Evolutionary conservation across 768 basidiomycete species (phyloP).

Genomic region (Imleria badia): DNA sequence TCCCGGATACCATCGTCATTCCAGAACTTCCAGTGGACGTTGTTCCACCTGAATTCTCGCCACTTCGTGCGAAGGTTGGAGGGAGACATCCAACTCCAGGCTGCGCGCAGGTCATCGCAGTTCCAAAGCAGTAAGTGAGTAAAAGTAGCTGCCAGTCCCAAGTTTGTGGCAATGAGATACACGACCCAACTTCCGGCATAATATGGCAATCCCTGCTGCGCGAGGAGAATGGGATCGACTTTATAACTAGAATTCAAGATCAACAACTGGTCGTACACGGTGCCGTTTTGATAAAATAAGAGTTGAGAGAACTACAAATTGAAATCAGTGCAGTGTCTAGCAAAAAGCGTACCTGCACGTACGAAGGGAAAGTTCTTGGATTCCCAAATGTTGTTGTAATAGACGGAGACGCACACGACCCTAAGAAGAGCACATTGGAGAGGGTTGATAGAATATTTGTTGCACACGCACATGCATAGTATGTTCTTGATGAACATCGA

Average conservation of each 20-base stretch:
- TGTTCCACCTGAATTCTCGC: conserved; percentile 20
- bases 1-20: conserved; percentile 12
- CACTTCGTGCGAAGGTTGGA: conserved; percentile 28
- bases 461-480: conserved; percentile 46
- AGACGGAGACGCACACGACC: conserved; percentile 36
- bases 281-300: conserved; percentile 52
- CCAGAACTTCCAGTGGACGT: conserved; percentile 43
- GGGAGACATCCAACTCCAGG: conserved; percentile 47
- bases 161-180: conserved; percentile 13
- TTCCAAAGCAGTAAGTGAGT: conserved; percentile 55
- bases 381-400: conserved; percentile 53
- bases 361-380: conserved; percentile 60
- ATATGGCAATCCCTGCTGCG: conserved; percentile 34
- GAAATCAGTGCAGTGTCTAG: not conserved
- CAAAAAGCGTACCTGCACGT: conserved; percentile 27
- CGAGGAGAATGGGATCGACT: conserved; percentile 49
- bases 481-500: conserved; percentile 49
- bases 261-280: conserved; percentile 47
- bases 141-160: conserved; percentile 45
- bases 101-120: conserved; percentile 43
- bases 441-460: not conserved
- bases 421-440: conserved; percentile 12
- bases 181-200: conserved; percentile 30
- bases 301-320: conserved; percentile 43
- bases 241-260: conserved; percentile 54